Base-by-base conservation (phyloP, 2,329 filamentous ascomycete species). In the Cytospora mali region DNA sequence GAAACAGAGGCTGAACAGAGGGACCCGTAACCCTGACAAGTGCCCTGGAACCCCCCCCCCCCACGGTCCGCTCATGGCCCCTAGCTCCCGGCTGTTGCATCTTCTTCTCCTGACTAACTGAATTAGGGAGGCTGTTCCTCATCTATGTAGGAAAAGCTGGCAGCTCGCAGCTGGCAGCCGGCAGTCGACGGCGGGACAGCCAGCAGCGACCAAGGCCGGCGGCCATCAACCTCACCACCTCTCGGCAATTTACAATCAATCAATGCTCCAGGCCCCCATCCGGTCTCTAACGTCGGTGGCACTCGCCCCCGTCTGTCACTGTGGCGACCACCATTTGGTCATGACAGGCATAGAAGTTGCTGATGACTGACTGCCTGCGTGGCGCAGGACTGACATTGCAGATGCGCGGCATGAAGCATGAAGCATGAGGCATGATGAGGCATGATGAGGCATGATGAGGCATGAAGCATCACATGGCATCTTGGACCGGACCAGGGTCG, bases 1-100 rank as follows among this genome's bases (percentile, higher is more conserved):
- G 63, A 65, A 65, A 65, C 60, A 60, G 29, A 55, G 55, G 55
- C 55, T 56, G 42, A 60, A 48, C 27, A 35, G 39, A 49, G 33
- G 28, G 29, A 28, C 14, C 42, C n/a, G n/a, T n/a, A n/a, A n/a
- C n/a, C n/a, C n/a, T n/a, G n/a, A n/a, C n/a, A n/a, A n/a, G n/a
- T n/a, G n/a, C n/a, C n/a, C n/a, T n/a, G n/a, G n/a, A n/a, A n/a
- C n/a, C n/a, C n/a, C n/a, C n/a, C n/a, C n/a, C n/a, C n/a, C n/a
- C 13, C 14, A 14, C 23, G 18, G 33, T 23, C 39, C 48, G 18
- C 18, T 21, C 14, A 11, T 25, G 16, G 33, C 46, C 48, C 56
- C 31, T 10, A 21, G 33, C 33, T 35, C 33, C 33, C 35, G 16
- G 35, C 16, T 18, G 39, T 27, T 31, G 52, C n/a, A 35, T 35